Percentiles rank a stretch among this genome's conserved stretches.
phyloP scores from a whole-genome alignment of 805 yeast species.

The Blastobotrys terrestris region DNA sequence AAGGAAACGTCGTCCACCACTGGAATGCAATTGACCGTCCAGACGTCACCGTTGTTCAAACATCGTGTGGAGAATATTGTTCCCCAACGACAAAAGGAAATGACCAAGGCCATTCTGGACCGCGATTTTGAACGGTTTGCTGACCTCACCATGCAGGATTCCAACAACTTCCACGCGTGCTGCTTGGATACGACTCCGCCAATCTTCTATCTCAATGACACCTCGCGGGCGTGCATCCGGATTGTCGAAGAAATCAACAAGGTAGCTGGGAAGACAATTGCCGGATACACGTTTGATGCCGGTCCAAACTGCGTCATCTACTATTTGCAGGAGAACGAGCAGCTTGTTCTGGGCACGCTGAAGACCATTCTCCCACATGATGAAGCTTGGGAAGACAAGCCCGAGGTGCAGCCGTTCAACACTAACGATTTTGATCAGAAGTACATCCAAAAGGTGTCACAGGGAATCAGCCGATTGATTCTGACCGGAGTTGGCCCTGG shows the following conservation, averaged over 20 bases:
- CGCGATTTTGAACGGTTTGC: slow-evolving; percentile 79
- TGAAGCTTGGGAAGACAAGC: slow-evolving; percentile 59
- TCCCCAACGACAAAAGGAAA: slow-evolving; percentile 74
- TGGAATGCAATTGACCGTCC: slow-evolving; percentile 95
- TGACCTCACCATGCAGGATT: slow-evolving; percentile 89
- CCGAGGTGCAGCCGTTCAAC: slow-evolving; percentile 25
- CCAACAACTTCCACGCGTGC: slow-evolving; percentile 97
- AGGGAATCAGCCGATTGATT: slow-evolving; percentile 79
- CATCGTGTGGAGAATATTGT: slow-evolving; percentile 77
- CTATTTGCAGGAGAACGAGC: slow-evolving; percentile 71
- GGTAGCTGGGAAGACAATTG: slow-evolving; percentile 54
- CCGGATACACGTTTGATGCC: slow-evolving; percentile 97
- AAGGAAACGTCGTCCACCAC: slow-evolving; percentile 92
- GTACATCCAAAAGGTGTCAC: slow-evolving; percentile 47
- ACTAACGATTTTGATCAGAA: slow-evolving; percentile 32
- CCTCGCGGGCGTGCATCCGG: slow-evolving; percentile 75
- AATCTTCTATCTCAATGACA: slow-evolving; percentile 87
- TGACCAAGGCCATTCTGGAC: slow-evolving; percentile 69
- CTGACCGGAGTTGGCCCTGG: slow-evolving; percentile 85
- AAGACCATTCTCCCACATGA: slow-evolving; percentile 52
- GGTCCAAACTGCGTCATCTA: slow-evolving; percentile 98
- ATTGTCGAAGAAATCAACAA: slow-evolving; percentile 73
- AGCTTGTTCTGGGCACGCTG: slow-evolving; percentile 64
- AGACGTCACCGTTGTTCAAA: slow-evolving; percentile 79
- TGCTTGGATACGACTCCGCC: slow-evolving; percentile 96